Evolutionary conservation across 768 basidiomycete species (phyloP).

Genomic region (Suillus decipiens): DNA sequence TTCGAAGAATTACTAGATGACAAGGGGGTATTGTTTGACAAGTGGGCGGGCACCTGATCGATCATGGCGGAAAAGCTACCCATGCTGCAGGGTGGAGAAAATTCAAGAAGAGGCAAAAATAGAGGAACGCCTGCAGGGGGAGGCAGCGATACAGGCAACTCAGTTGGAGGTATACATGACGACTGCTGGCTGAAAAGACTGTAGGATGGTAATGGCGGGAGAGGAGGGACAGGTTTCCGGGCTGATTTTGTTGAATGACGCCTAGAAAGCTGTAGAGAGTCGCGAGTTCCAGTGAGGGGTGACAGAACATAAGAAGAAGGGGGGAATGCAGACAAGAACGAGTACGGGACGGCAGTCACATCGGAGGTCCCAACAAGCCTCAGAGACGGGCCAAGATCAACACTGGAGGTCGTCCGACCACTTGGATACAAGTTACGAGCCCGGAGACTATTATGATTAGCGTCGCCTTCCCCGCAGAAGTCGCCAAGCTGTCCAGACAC

Average conservation of each 20-base stretch:
- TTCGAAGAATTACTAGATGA: neutral
- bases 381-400: conserved; percentile 21
- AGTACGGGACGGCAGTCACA: conserved; percentile 18
- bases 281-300: conserved; percentile 26
- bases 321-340: conserved; percentile 28
- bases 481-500: conserved; percentile 8
- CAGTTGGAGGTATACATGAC: neutral
- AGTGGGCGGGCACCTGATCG: conserved; percentile 3
- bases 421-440: neutral
- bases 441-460: neutral
- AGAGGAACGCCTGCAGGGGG: neutral
- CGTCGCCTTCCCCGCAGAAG: conserved; percentile 12
- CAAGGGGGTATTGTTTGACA: neutral
- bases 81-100: conserved; percentile 21
- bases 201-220: conserved; percentile 25
- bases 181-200: conserved; percentile 2
- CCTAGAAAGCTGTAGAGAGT: conserved; percentile 31
- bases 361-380: conserved; percentile 23
- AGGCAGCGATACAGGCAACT: conserved; percentile 7
- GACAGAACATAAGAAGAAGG: conserved; percentile 20
- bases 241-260: conserved; percentile 15
- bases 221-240: conserved; percentile 21
- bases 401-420: neutral
- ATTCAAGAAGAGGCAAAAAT: conserved; percentile 21
- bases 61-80: conserved; percentile 12